Conservation (phyloP, 495 filamentous ascomycete species). For the Aspergillus nidulans region DNA sequence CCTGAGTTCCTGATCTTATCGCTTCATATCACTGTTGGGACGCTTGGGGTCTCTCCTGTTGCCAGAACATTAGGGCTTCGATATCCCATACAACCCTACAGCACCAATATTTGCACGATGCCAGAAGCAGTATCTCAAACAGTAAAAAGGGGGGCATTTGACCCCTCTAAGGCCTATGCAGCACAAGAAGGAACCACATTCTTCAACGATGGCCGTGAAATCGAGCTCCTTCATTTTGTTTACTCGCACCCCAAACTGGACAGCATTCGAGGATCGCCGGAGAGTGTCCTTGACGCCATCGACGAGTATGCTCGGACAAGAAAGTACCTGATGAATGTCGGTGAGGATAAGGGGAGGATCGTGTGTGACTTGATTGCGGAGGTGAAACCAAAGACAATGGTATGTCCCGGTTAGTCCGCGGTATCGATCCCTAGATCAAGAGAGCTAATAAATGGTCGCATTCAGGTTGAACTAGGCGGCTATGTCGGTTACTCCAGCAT, state of each 20-base stretch:
- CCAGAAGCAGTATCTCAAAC: neutral
- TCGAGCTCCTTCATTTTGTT: slow-evolving; percentile 59
- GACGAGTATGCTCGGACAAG: slow-evolving; percentile 62
- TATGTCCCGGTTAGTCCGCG: neutral
- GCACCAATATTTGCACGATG: too few species aligned
- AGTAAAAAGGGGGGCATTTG: neutral
- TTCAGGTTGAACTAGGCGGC: slow-evolving; percentile 60
- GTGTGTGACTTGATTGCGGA: slow-evolving; percentile 54
- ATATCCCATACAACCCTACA: too few species aligned
- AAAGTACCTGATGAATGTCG: slow-evolving; percentile 61
- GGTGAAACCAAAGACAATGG: slow-evolving; percentile 52
- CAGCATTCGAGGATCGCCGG: slow-evolving; percentile 51
- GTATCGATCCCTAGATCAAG: too few species aligned
- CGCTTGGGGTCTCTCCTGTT: too few species aligned
- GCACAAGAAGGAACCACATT: neutral
- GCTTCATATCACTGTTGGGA: too few species aligned
- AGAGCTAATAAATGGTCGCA: neutral
- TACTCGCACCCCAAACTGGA: slow-evolving; percentile 44
- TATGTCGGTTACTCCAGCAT: slow-evolving; percentile 71
- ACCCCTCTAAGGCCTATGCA: neutral
- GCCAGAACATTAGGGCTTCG: too few species aligned
- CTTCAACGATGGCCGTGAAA: slow-evolving; percentile 64
- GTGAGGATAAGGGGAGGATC: slow-evolving; percentile 60
- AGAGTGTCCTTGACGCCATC: slow-evolving; percentile 56
- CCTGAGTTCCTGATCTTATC: too few species aligned